These are phyloP conservation scores for Caryopteris hybrid DNA, from an alignment of 305 asterid species.

Conservation along the genomic window DNA sequence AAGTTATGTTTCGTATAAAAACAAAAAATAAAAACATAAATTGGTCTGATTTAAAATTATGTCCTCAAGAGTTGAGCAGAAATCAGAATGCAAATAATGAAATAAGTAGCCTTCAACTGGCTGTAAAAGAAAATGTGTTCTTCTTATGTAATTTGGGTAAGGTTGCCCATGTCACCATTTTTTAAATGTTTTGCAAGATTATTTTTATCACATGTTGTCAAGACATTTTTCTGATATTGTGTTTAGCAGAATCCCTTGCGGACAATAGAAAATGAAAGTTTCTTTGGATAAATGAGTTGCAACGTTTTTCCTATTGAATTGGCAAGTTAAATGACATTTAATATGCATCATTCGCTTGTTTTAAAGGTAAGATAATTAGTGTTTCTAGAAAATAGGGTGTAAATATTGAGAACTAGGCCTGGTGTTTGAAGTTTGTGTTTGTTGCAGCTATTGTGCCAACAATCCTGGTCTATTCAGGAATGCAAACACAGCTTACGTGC, in stretches of 20 bases:
- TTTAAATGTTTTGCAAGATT: background rate
- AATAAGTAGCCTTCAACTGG: background rate
- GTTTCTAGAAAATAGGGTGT: background rate
- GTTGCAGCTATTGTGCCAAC: slow-evolving; percentile 83
- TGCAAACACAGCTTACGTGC: slow-evolving; percentile 93
- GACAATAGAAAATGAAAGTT: background rate
- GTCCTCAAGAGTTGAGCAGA: slow-evolving; percentile 9
- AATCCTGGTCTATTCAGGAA: slow-evolving; percentile 90
- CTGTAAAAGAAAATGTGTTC: slow-evolving; percentile 6
- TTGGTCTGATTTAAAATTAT: background rate
- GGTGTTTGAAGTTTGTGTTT: background rate
- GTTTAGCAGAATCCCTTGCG: background rate
- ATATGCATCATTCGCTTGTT: background rate
- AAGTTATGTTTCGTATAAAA: too few relatives aligned
- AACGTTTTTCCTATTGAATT: background rate
- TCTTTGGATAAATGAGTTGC: background rate
- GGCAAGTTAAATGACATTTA: background rate
- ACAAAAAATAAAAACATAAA: too few relatives aligned
- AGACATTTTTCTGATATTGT: background rate
- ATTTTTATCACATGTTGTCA: background rate
- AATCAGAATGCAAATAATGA: background rate
- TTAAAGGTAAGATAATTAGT: background rate
- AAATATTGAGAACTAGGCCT: background rate
- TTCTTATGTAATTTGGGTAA: background rate
- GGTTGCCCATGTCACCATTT: background rate